Base-by-base conservation (phyloP, 2,329 filamentous ascomycete genomes). In the Berkeleyomyces rouxiae region DNA sequence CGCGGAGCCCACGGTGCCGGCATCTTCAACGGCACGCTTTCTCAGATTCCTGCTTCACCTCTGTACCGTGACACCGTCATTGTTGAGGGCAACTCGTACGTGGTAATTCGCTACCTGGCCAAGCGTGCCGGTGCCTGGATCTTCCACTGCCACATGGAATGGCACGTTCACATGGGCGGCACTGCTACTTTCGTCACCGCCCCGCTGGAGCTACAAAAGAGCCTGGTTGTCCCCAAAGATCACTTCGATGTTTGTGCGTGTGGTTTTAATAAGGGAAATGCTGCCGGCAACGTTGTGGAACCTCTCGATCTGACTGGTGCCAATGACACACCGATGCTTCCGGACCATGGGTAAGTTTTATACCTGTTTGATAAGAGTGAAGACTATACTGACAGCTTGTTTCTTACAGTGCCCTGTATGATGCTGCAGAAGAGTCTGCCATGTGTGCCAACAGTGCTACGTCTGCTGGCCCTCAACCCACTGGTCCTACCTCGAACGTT, bases 271-370 rank as follows among this genome's bases (percentile, higher is more conserved):
- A 67, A 67, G 4, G 83, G 83, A 4, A 85, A 85, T 68, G 83
- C 82, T 0, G 83, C 81, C 0, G 83, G 77, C 0, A 84, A 83
- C 65, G 80, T 77, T 0, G 67, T 70, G 1, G 70, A 84, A 60
- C 69, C 77, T 6, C 69, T 81, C 2, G 78, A 85, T 66, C 70
- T 82, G 3, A 70, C 46, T 3, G 67, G 67, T 7, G 64, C 81
- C 37, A 63, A 63, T 7, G 47, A 59, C 9, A 62, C 31, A n/a
- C 60, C 60, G 7, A 59, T 62, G 60, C 33, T 55, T 16, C 63
- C 63, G n/a, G 63, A 64, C 47, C 42, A 55, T 6, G 60, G 61
- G 46, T 58, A 13, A 58, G 55, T 63, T n/a, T 7, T 46, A 3
- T 46, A n/a, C 3, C 4, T 5, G 4, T 1, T 13, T n/a, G 3